Conservation (phyloP, 768 basidiomycete genomes). For the Boletus rubescentipes region DNA sequence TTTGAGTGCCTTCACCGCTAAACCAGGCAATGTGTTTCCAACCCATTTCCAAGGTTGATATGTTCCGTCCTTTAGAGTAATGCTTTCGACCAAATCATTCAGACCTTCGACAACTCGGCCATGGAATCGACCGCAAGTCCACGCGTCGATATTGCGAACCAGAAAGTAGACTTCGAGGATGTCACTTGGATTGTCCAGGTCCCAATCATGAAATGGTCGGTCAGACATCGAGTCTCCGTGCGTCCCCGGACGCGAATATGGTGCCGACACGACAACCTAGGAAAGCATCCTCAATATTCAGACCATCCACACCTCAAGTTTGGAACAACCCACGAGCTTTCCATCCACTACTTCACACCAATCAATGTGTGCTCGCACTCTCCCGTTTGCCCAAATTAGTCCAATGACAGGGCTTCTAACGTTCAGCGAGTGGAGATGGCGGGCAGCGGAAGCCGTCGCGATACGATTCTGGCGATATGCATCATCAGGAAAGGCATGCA, state of each 20-base stretch:
- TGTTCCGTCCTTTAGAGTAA: slow-evolving; percentile 31
- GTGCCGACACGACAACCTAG: slow-evolving; percentile 51
- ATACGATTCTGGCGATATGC: slow-evolving; percentile 61
- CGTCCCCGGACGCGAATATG: slow-evolving; percentile 35
- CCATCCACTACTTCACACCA: slow-evolving; percentile 44
- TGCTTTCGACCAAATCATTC: slow-evolving; percentile 34
- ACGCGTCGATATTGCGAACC: slow-evolving; percentile 52
- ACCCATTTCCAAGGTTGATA: slow-evolving; percentile 52
- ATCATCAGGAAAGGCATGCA: slow-evolving; percentile 46
- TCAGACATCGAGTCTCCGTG: slow-evolving; percentile 13
- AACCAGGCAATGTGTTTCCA: slow-evolving; percentile 30
- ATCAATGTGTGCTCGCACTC: slow-evolving; percentile 54
- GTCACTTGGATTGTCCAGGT: slow-evolving; percentile 42
- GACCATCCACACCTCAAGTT: not conserved
- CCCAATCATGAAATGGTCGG: slow-evolving; percentile 48
- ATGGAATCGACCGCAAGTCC: slow-evolving; percentile 47
- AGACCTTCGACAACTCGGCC: slow-evolving; percentile 41
- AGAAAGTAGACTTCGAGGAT: slow-evolving; percentile 52
- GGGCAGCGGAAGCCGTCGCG: slow-evolving; percentile 47
- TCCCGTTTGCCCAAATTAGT: slow-evolving; percentile 52
- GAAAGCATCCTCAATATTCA: not conserved
- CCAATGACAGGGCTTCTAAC: slow-evolving; percentile 51
- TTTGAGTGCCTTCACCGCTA: slow-evolving; percentile 27
- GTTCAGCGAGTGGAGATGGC: slow-evolving; percentile 49
- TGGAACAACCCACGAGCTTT: slow-evolving; percentile 33